phyloP scores from a whole-genome alignment of 176 grass and related monocot species.

The Aechmea fasciata region DNA sequence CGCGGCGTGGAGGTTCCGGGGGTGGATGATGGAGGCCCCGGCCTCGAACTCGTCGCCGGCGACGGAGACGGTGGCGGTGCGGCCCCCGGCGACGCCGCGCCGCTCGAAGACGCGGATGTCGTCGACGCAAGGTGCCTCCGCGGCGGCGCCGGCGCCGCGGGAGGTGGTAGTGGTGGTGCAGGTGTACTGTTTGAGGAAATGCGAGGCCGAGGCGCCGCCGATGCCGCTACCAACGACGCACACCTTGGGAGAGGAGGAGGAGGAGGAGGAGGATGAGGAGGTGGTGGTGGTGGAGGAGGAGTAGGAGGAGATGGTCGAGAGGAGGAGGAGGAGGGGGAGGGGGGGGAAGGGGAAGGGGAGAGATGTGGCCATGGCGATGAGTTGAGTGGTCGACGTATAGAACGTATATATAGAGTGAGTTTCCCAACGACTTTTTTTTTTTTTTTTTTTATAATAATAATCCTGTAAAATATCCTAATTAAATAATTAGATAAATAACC shows the following conservation, averaged over 20 bases:
- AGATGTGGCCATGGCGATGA: not conserved
- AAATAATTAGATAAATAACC: too few species aligned
- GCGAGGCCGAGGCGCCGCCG: conserved; percentile 61
- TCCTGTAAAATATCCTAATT: too few species aligned
- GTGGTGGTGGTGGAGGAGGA: not conserved
- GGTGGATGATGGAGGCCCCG: conserved; percentile 70
- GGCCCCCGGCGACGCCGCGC: conserved; percentile 41
- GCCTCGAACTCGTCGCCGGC: conserved; percentile 64
- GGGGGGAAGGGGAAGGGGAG: not conserved
- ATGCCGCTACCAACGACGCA: conserved; percentile 80
- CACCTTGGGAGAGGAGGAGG: conserved; percentile 25
- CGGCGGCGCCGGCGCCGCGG: not conserved
- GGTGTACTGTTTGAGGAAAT: conserved; percentile 71
- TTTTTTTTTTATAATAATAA: too few species aligned
- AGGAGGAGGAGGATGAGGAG: not conserved
- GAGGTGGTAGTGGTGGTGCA: conserved; percentile 6
- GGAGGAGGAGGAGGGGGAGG: not conserved
- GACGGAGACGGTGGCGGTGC: conserved; percentile 46
- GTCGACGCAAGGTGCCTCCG: not conserved
- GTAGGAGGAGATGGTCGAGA: not conserved
- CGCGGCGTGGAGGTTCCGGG: conserved; percentile 52
- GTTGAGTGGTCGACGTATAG: too few species aligned
- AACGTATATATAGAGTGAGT: too few species aligned
- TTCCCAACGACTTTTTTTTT: too few species aligned
- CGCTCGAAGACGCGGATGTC: conserved; percentile 67